Evolutionary conservation across 75 land plant genomes (phyloP).

Genomic region (Picea glauca): DNA sequence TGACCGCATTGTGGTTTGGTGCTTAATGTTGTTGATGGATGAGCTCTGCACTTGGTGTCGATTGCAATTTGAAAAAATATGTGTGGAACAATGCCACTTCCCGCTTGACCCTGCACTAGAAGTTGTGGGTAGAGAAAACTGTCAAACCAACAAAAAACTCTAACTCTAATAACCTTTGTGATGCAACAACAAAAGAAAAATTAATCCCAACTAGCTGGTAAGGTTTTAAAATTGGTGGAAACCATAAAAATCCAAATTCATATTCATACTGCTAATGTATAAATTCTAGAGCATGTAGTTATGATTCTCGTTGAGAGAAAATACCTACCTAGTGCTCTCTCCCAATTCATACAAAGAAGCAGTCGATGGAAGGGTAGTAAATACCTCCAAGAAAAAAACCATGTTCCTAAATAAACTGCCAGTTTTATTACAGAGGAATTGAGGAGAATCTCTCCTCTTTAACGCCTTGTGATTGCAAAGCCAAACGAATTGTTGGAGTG

Average conservation of each 20-base stretch:
- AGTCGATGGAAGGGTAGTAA: conserved; percentile 47
- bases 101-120: no score
- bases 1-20: no score
- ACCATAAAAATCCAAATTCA: conserved; percentile 67
- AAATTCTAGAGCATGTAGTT: conserved; percentile 68
- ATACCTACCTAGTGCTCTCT: conserved; percentile 76
- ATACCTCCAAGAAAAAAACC: conserved; percentile 83
- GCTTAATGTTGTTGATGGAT: no score
- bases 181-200: no score
- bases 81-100: no score
- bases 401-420: conserved; percentile 15
- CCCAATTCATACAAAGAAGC: conserved; percentile 80
- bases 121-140: no score
- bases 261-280: conserved; percentile 41
- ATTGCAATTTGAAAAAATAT: no score
- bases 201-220: no score
- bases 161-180: no score
- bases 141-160: no score
- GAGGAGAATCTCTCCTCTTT: conserved; percentile 64
- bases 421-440: conserved; percentile 20
- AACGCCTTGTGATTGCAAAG: conserved; percentile 54
- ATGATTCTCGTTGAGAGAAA: conserved; percentile 39
- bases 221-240: conserved; percentile 22
- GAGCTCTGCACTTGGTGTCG: no score
- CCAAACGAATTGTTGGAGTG: conserved; percentile 64